A percentile compares a stretch with the other conserved stretches of the same genome.
These are phyloP conservation scores for Schizopora paradoxa DNA, from an alignment of 1,284 basidiomycete species.

Conservation along the genomic window DNA sequence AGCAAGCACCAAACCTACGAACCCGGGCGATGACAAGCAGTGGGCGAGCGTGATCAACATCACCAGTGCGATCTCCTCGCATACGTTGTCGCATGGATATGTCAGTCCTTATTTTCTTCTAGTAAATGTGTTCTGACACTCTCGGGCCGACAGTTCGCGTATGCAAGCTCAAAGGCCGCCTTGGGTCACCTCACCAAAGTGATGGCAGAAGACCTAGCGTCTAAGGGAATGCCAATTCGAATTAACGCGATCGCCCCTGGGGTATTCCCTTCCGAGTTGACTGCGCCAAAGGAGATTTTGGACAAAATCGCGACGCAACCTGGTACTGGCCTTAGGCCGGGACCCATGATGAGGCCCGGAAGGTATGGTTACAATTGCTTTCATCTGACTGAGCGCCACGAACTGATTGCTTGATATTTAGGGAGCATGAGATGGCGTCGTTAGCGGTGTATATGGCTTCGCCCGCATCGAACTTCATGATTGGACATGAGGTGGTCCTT, in stretches of 20 bases:
- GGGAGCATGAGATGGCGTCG: constrained; percentile 27
- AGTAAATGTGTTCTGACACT: not conserved
- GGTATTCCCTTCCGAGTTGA: constrained; percentile 28
- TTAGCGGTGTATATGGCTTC: constrained; percentile 27
- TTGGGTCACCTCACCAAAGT: constrained; percentile 28
- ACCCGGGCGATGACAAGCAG: constrained; percentile 22
- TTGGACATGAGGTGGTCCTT: constrained; percentile 26
- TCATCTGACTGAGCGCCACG: not conserved
- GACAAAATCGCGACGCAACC: constrained; percentile 16
- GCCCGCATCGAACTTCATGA: constrained; percentile 25
- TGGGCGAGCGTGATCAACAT: constrained; percentile 32
- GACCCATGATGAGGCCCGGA: constrained; percentile 20
- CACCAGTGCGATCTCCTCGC: constrained; percentile 26
- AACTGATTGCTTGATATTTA: constrained; percentile 3
- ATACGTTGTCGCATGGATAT: constrained; percentile 18
- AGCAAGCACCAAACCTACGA: constrained; percentile 21
- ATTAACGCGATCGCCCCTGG: constrained; percentile 31
- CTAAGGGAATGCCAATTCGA: constrained; percentile 27
- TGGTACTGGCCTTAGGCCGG: constrained; percentile 21
- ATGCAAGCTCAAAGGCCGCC: constrained; percentile 30
- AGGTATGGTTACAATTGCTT: constrained; percentile 16
- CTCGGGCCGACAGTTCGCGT: constrained; percentile 24
- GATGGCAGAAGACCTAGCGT: constrained; percentile 29
- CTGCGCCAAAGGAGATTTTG: constrained; percentile 14
- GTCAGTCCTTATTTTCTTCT: not conserved